These are phyloP conservation scores for Thermomucor indicae-seudaticae DNA, from an alignment of 371 early-diverging fungal species.

Conservation along the genomic window DNA sequence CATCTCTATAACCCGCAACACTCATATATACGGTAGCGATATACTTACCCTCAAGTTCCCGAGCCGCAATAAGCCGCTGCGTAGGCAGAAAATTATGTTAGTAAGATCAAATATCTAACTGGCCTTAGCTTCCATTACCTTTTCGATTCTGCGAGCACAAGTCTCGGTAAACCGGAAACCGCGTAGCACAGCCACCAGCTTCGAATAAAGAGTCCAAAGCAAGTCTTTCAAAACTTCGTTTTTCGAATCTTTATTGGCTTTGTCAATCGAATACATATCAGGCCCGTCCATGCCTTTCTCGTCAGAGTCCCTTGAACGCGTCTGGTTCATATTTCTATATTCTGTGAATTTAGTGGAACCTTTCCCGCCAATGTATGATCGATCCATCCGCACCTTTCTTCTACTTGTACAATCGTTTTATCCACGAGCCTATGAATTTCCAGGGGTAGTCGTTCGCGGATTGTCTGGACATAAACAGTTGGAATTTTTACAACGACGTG, in stretches of 20 bases:
- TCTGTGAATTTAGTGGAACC: background rate
- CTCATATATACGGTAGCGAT: background rate
- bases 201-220: conserved; percentile 77
- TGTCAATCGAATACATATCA: conserved; percentile 45
- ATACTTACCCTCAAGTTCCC: conserved; percentile 17
- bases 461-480: conserved; percentile 32
- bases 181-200: conserved; percentile 76
- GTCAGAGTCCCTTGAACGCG: background rate
- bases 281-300: conserved; percentile 20
- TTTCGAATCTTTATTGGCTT: conserved; percentile 46
- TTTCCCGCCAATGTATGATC: background rate
- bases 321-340: background rate
- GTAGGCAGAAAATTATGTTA: background rate
- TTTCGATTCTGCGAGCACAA: conserved; percentile 37
- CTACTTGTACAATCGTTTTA: conserved; percentile 81
- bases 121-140: conserved; percentile 20
- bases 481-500: background rate
- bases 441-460: conserved; percentile 68
- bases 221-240: conserved; percentile 79
- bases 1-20: background rate
- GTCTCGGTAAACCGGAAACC: conserved; percentile 75
- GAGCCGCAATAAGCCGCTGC: conserved; percentile 19
- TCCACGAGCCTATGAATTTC: conserved; percentile 89
- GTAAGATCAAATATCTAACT: background rate
- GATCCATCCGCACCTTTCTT: conserved; percentile 68